These are phyloP conservation scores for Myriosclerotinia curreyana DNA, from an alignment of 2,329 filamentous ascomycete genomes.

Conservation along the genomic window DNA sequence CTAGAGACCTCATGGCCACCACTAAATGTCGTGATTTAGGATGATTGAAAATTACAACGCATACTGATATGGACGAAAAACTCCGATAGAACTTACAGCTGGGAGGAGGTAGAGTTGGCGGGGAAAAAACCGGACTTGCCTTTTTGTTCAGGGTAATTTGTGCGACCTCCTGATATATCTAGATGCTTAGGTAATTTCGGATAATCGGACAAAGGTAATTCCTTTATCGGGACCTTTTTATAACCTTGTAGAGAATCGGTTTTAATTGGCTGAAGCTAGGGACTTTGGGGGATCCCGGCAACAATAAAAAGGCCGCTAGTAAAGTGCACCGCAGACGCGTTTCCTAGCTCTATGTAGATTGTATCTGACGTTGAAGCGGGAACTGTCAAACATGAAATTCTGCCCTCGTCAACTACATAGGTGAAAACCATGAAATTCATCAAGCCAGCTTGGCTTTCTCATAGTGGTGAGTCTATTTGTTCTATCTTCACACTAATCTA, in stretches of 20 bases:
- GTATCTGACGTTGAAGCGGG: constrained; percentile 19
- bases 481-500: not conserved
- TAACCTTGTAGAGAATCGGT: not conserved
- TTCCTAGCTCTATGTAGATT: constrained; percentile 23
- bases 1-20: not conserved
- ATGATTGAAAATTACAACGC: constrained; percentile 8
- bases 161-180: constrained; percentile 39
- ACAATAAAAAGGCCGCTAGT: constrained; percentile 1
- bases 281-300: not conserved
- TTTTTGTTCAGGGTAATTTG: constrained; percentile 45
- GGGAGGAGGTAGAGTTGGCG: constrained; percentile 32
- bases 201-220: constrained; percentile 3
- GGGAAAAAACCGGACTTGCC: constrained; percentile 33
- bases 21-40: not conserved
- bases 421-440: constrained; percentile 69
- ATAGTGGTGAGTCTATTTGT: constrained; percentile 63
- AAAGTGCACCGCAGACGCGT: constrained; percentile 18
- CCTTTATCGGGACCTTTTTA: not conserved
- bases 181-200: not conserved
- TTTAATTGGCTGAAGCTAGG: not conserved
- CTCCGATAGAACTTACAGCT: constrained; percentile 22
- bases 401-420: constrained; percentile 25
- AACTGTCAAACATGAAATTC: constrained; percentile 34
- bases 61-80: constrained; percentile 24
- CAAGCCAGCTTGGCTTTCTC: constrained; percentile 93